These are phyloP conservation scores for Chaetoscypha palmicola DNA, from an alignment of 2,329 filamentous ascomycete species.

Conservation along the genomic window DNA sequence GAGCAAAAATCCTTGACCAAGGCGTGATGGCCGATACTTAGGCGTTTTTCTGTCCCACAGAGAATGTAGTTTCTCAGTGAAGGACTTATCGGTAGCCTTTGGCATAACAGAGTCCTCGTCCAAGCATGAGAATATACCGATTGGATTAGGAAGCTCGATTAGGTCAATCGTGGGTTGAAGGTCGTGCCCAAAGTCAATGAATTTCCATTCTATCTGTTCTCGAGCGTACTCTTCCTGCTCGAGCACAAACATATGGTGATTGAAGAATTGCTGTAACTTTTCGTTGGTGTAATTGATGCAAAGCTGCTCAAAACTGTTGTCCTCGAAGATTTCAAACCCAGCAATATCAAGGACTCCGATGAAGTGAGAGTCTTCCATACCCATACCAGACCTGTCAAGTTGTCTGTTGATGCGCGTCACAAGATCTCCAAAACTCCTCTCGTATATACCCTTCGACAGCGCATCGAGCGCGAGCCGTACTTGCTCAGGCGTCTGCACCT, in stretches of 20 bases:
- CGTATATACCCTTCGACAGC: slow-evolving; percentile 93
- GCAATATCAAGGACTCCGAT: slow-evolving; percentile 98
- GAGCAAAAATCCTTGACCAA: slow-evolving; percentile 87
- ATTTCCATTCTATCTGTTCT: slow-evolving; percentile 99
- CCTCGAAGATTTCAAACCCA: slow-evolving; percentile 96
- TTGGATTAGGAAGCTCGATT: slow-evolving; percentile 92
- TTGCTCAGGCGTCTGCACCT: slow-evolving; percentile 95
- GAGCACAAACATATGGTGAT: slow-evolving; percentile 99
- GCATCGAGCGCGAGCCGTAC: slow-evolving; percentile 86
- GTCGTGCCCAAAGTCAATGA: slow-evolving; percentile 97
- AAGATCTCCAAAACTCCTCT: slow-evolving; percentile 88
- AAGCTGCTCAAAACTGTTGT: slow-evolving; percentile 97
- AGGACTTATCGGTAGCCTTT: slow-evolving; percentile 93
- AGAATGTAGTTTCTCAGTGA: slow-evolving; percentile 95
- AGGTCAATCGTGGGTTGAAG: slow-evolving; percentile 96
- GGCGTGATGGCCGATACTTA: slow-evolving; percentile 83
- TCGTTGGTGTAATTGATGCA: slow-evolving; percentile 99
- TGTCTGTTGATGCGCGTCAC: slow-evolving; percentile 88
- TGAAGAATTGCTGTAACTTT: slow-evolving; percentile 98
- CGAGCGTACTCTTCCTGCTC: slow-evolving; percentile 97
- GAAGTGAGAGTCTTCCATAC: slow-evolving; percentile 84
- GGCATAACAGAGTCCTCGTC: slow-evolving; percentile 99
- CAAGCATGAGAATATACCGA: slow-evolving; percentile 96
- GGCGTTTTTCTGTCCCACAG: slow-evolving; percentile 93
- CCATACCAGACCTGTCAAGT: slow-evolving; percentile 76